phyloP scores from a whole-genome alignment of 2,329 filamentous ascomycete genomes.

The Lachnellula occidentalis region DNA sequence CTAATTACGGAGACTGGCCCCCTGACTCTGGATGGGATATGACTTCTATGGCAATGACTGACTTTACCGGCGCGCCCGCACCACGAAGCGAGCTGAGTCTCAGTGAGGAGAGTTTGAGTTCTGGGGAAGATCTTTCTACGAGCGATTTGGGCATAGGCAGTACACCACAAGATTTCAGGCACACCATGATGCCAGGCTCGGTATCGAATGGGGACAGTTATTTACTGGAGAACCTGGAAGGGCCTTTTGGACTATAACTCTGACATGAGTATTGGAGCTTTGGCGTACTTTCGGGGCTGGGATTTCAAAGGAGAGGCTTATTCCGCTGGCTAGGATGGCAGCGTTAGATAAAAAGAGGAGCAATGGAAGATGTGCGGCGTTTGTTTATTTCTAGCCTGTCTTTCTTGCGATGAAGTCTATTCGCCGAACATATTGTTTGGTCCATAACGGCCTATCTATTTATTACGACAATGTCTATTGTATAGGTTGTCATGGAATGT shows the following conservation, averaged over 20 bases:
- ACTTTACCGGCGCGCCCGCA: constrained; percentile 27
- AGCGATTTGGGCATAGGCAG: constrained; percentile 23
- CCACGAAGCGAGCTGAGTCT: constrained; percentile 52
- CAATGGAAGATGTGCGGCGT: background rate
- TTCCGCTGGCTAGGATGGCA: background rate
- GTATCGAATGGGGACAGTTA: constrained; percentile 13
- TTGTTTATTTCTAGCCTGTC: background rate
- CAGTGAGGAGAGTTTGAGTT: constrained; percentile 53
- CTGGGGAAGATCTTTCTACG: constrained; percentile 38
- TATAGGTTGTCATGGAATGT: background rate
- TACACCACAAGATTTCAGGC: constrained; percentile 15
- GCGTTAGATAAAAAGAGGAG: background rate
- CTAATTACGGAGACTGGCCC: constrained; percentile 43
- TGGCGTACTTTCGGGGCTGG: background rate
- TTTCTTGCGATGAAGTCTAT: background rate
- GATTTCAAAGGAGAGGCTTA: background rate
- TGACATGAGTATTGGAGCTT: background rate
- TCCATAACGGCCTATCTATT: background rate
- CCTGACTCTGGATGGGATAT: constrained; percentile 47
- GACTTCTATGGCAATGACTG: constrained; percentile 36
- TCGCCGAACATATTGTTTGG: constrained; percentile 4
- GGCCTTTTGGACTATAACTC: constrained; percentile 35
- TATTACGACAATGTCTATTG: background rate
- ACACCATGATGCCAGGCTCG: constrained; percentile 11
- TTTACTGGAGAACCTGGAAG: constrained; percentile 34